These are phyloP conservation scores for Albugo candida DNA, from an alignment of 352 stramenopile species.

Conservation along the genomic window DNA sequence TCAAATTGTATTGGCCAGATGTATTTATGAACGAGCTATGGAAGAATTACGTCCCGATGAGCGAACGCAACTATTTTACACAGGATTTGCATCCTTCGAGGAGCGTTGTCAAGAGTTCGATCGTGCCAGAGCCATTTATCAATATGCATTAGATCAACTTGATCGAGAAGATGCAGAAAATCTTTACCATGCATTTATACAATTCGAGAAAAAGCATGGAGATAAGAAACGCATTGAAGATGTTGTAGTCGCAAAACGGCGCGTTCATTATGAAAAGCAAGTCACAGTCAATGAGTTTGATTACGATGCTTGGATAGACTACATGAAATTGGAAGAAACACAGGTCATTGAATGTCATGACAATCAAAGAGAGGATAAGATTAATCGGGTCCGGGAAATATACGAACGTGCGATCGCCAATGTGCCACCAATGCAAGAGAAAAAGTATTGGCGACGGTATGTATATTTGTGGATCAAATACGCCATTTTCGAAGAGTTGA, in stretches of 20 bases:
- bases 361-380: slow-evolving; percentile 19
- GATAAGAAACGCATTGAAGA: slow-evolving; percentile 91
- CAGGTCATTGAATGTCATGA: no score
- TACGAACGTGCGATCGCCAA: slow-evolving; percentile 92
- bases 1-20: slow-evolving; percentile 82
- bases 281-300: slow-evolving; percentile 82
- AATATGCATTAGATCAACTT: slow-evolving; percentile 63
- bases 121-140: slow-evolving; percentile 77
- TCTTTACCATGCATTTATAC: slow-evolving; percentile 91
- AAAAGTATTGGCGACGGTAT: slow-evolving; percentile 96
- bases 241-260: slow-evolving; percentile 88
- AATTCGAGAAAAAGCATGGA: slow-evolving; percentile 98
- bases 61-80: slow-evolving; percentile 74
- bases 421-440: slow-evolving; percentile 87
- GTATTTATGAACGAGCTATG: slow-evolving; percentile 90
- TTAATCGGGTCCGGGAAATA: slow-evolving; percentile 77
- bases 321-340: slow-evolving; percentile 93
- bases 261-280: slow-evolving; percentile 88
- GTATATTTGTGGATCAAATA: slow-evolving; percentile 99
- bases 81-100: slow-evolving; percentile 94
- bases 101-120: slow-evolving; percentile 90
- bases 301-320: slow-evolving; percentile 99
- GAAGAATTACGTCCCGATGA: slow-evolving; percentile 78
- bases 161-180: slow-evolving; percentile 78
- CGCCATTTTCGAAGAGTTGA: slow-evolving; percentile 93